Conservation (phyloP, 140 eudicot genomes). For the Ambrosia hybrid region DNA sequence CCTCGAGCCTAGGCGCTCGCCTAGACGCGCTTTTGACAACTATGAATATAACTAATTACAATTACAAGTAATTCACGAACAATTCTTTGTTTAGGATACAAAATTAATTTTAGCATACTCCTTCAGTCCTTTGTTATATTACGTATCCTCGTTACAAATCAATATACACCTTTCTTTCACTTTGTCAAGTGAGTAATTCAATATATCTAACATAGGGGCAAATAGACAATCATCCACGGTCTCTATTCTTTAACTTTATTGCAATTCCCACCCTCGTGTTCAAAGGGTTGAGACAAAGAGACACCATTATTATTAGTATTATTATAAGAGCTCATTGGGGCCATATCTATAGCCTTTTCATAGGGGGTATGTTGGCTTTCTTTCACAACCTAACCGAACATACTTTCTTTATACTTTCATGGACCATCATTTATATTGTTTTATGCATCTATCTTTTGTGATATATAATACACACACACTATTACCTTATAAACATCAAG, state of each 20-base stretch:
- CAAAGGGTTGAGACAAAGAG: slow-evolving; percentile 26
- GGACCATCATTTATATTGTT: slow-evolving; percentile 13
- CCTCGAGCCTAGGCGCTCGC: too few species aligned
- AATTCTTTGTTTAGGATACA: too few species aligned
- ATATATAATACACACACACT: too few species aligned
- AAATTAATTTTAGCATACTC: too few species aligned
- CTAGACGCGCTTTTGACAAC: too few species aligned
- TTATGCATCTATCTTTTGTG: not conserved
- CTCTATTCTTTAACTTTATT: slow-evolving; percentile 19
- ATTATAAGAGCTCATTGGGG: slow-evolving; percentile 34
- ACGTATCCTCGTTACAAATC: not conserved
- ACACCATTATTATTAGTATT: slow-evolving; percentile 39
- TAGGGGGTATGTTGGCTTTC: slow-evolving; percentile 38
- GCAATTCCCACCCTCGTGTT: slow-evolving; percentile 22
- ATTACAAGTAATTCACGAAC: too few species aligned
- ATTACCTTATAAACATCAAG: not conserved
- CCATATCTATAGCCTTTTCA: slow-evolving; percentile 39
- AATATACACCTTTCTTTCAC: not conserved
- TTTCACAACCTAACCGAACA: slow-evolving; percentile 33
- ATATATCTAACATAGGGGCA: slow-evolving; percentile 12
- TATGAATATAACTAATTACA: too few species aligned
- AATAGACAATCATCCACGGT: slow-evolving; percentile 20
- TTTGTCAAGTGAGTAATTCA: not conserved
- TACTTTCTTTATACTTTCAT: slow-evolving; percentile 26
- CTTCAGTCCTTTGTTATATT: too few species aligned